Conservation (phyloP, 106 monocot genomes). For the Apostasia ramifera region DNA sequence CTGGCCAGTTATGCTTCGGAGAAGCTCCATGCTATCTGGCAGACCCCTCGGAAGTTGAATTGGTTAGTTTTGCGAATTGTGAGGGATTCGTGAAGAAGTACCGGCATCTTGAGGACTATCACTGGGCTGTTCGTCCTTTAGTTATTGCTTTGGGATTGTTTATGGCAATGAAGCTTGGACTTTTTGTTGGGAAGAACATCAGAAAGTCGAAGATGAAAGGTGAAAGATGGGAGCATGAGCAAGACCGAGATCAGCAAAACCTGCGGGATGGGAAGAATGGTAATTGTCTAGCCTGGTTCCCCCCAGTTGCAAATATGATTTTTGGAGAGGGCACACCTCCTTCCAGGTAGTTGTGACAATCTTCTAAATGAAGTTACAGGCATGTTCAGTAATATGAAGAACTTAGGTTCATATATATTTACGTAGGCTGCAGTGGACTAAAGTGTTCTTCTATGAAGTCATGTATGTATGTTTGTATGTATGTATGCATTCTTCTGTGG, state of each 20-base stretch:
- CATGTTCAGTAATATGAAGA: no score
- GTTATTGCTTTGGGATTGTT: constrained; percentile 64
- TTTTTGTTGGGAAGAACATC: constrained; percentile 28
- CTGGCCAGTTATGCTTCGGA: constrained; percentile 56
- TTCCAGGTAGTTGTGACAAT: constrained; percentile 19
- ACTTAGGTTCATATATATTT: no score
- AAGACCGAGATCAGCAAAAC: constrained; percentile 16
- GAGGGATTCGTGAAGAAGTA: constrained; percentile 76
- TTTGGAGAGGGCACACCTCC: constrained; percentile 43
- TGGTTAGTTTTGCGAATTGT: constrained; percentile 58
- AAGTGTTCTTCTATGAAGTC: no score
- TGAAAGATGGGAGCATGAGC: not conserved
- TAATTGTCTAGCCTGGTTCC: constrained; percentile 44
- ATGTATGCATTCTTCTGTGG: no score
- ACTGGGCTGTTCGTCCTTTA: constrained; percentile 86
- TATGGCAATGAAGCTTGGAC: constrained; percentile 51
- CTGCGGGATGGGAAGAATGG: constrained; percentile 19
- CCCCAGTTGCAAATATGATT: constrained; percentile 65
- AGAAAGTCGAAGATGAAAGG: constrained; percentile 22
- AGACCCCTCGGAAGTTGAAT: constrained; percentile 73
- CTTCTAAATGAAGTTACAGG: no score
- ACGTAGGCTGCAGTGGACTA: no score
- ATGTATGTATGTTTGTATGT: no score
- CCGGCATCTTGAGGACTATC: constrained; percentile 87
- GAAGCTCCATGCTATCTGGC: constrained; percentile 31